Base-by-base conservation (phyloP, 2,329 filamentous ascomycete species). In the Aspergillus novofumigatus region DNA sequence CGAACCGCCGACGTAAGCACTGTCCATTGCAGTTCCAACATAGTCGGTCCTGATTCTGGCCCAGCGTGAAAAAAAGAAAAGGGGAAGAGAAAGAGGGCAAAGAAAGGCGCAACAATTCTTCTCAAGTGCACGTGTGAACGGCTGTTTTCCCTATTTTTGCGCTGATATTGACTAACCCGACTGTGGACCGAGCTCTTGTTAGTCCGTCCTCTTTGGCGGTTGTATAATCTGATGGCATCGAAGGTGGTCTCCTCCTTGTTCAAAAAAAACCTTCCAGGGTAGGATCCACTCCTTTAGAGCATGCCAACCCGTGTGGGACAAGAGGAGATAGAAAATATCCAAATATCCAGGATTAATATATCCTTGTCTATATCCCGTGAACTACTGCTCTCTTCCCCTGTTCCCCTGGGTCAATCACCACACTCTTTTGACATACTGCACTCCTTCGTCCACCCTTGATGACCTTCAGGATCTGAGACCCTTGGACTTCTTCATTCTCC, bases 51-150 rank as follows among this genome's bases (percentile, higher is more conserved):
- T 47, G 44, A 26, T 20, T 23, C 10, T 44, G 10, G 9, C 5
- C 11, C 21, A 47, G 44, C 44, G 17, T 9, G 44, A 10, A 17
- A 28, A 35, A 47, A 32, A 45, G 52, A 29, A 38, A 28, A 54
- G 48, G 26, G 53, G 49, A 58, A 52, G 11, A 51, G 49, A 58
- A 50, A 25, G 44, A 49, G 21, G 45, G 48, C 17, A 29, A 45
- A 35, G 28, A n/a, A 28, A 54, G 42, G 4, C 53, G 51, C 48
- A 52, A 14, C 44, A 51, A 49, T 3, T 25, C 23, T 38, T 53
- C 58, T 41, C 42, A 54, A 11, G 14, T 50, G 63, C 66, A 67
- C 61, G 65, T 68, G 65, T 62, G 60, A 51, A 63, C 59, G 61
- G 62, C 61, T 58, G 45, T 41, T 49, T 50, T 50, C 51, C 54